Percentiles rank a stretch among this genome's conserved stretches.
Evolutionary conservation across 306 rosid genomes (phyloP).

Genomic region (Elaeagnus macrophylla): DNA sequence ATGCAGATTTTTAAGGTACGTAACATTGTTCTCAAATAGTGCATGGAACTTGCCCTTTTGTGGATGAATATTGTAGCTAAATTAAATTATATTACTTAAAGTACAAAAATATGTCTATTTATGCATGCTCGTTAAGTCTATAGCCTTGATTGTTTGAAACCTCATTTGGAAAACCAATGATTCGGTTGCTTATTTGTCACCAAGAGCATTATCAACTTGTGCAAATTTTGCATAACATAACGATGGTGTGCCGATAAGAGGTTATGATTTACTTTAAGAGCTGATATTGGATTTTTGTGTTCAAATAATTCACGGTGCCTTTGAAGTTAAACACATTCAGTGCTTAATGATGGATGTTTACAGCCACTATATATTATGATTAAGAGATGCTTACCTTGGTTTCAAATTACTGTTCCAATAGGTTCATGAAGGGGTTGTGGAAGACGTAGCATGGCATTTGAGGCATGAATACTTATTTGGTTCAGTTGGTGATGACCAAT

Average conservation of each 20-base stretch:
- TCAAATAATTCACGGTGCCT: neutral
- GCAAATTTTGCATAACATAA: too few relatives aligned
- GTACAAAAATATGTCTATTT: too few relatives aligned
- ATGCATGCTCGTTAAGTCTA: too few relatives aligned
- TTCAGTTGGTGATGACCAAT: constrained; percentile 96
- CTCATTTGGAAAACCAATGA: too few relatives aligned
- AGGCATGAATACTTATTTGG: constrained; percentile 98
- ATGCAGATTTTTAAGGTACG: constrained; percentile 78
- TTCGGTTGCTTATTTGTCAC: too few relatives aligned
- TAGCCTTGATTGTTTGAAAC: too few relatives aligned
- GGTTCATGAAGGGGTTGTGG: constrained; percentile 99
- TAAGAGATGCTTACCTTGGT: constrained; percentile 2
- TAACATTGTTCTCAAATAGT: neutral
- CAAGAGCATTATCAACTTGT: too few relatives aligned
- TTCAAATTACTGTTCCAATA: constrained; percentile 15
- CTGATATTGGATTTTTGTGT: neutral
- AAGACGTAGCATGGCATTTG: constrained; percentile 98
- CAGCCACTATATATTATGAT: neutral
- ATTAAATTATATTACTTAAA: too few relatives aligned
- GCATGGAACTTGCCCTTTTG: too few relatives aligned
- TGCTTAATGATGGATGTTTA: neutral
- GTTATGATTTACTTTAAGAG: neutral
- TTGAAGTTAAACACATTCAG: neutral
- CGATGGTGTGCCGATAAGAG: too few relatives aligned
- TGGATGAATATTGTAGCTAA: too few relatives aligned